Percentiles rank a stretch among this genome's conserved stretches.
Evolutionary conservation across 2,329 filamentous ascomycete genomes (phyloP).

Genomic region (Cladosporium oxysporum): DNA sequence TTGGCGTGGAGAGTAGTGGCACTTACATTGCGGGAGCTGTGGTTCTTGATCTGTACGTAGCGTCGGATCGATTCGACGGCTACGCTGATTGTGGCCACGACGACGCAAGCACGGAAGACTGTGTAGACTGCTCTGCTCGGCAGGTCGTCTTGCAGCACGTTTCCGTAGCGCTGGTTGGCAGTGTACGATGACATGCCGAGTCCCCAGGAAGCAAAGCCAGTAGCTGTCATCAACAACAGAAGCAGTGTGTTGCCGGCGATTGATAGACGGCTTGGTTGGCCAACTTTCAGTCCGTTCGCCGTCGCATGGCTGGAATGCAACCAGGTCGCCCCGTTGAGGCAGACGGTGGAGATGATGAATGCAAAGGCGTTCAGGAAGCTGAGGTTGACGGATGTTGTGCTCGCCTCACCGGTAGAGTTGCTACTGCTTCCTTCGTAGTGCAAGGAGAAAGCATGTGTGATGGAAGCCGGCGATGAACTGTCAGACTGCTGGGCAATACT

Average conservation of each 20-base stretch:
- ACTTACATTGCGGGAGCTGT: conserved; percentile 15
- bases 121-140: conserved; percentile 3
- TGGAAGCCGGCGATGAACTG: not conserved
- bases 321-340: conserved; percentile 20
- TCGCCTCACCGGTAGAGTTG: not conserved
- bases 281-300: conserved; percentile 10
- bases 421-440: not conserved
- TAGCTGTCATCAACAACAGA: conserved; percentile 4
- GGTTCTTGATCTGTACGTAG: conserved; percentile 13
- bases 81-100: conserved; percentile 15
- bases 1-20: too few relatives aligned
- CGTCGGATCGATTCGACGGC: conserved; percentile 11
- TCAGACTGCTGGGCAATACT: not conserved
- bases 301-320: conserved; percentile 15
- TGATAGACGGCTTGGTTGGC: not conserved
- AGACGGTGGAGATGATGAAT: conserved; percentile 18
- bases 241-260: conserved; percentile 13
- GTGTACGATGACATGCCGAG: conserved; percentile 13
- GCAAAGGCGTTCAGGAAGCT: conserved; percentile 17
- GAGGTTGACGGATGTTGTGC: conserved; percentile 6
- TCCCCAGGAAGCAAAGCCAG: conserved; percentile 18
- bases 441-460: conserved; percentile 9
- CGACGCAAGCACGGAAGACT: conserved; percentile 8
- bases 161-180: not conserved
- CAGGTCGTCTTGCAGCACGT: conserved; percentile 3